Base-by-base conservation (phyloP, 257 asterid species). In the Primulina huaijiensis region DNA sequence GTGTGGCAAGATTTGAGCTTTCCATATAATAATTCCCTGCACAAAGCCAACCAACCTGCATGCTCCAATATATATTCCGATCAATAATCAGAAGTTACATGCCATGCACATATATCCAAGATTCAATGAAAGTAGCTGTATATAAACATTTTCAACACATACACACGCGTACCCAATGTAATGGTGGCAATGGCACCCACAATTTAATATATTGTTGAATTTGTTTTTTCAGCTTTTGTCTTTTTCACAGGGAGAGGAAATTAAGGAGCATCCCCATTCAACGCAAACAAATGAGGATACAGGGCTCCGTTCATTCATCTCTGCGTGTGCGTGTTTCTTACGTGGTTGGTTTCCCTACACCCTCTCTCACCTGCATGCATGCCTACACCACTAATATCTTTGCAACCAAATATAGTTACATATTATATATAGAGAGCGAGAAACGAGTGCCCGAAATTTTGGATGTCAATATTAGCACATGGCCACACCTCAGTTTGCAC, bases 1-100 rank as follows among this genome's bases (percentile, higher is more conserved):
- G 79, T 52, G 73, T 38, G 60, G 73, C 31, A 50, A 52, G 7
- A 40, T 69, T 68, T 56, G 74, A 83, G 71, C 70, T 74, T 38
- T 71, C 88, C 85, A 80, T 82, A 53, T 7, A 7, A 20, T 10
- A 20, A 20, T 40, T 7, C 68, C 73, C 66, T 17, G 2, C 68
- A 68, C 64, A 63, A 43, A 31, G 71, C 74, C 70, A 16, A 53
- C 75, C 77, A 63, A 74, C 64, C 68, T 31, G 34, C 34, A 31
- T 37, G 20, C 56, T 16, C 56, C 56, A 46, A 46, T 5, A 16
- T 46, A 46, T 46, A 16, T 46, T n/a, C 20, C 56, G 56, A 46
- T 46, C 20, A 46, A 46, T 14, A 16, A 46, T 3, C 56, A 46
- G 8, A 43, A 10, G 53, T 43, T 12, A 2, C n/a, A 43, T 43